Conservation (phyloP, 139 green algal species). For the Tetraselmis striata region DNA sequence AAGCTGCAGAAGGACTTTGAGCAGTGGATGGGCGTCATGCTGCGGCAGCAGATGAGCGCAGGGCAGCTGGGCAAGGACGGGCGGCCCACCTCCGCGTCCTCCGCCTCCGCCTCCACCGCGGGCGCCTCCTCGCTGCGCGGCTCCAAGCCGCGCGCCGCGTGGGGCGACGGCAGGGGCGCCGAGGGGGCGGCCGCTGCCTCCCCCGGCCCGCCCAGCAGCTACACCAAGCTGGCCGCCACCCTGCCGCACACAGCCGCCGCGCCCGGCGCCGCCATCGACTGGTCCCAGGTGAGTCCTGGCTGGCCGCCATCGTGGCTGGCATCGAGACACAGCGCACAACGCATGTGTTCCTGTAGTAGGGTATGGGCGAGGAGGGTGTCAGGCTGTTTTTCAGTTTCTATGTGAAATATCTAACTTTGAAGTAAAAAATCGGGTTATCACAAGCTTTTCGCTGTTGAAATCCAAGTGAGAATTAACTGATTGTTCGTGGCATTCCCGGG, state of each 20-base stretch:
- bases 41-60: constrained; percentile 13
- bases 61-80: background rate
- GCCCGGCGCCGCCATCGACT: background rate
- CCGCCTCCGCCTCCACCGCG: background rate
- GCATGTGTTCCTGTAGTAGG: too few relatives aligned
- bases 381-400: too few relatives aligned
- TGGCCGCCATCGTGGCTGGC: background rate
- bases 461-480: too few relatives aligned
- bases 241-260: background rate
- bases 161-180: background rate
- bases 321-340: too few relatives aligned
- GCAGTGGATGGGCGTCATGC: constrained; percentile 58
- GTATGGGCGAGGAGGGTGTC: too few relatives aligned
- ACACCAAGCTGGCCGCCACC: background rate
- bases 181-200: background rate
- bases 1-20: constrained; percentile 75
- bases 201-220: background rate
- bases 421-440: too few relatives aligned
- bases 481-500: too few relatives aligned
- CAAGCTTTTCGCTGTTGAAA: too few relatives aligned
- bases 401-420: too few relatives aligned
- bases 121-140: background rate
- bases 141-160: background rate
- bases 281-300: background rate
- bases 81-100: background rate